Percentiles rank a stretch among this genome's conserved stretches.
Evolutionary conservation across 257 asterid species (phyloP).

Genomic region (Jacaranda copaia): DNA sequence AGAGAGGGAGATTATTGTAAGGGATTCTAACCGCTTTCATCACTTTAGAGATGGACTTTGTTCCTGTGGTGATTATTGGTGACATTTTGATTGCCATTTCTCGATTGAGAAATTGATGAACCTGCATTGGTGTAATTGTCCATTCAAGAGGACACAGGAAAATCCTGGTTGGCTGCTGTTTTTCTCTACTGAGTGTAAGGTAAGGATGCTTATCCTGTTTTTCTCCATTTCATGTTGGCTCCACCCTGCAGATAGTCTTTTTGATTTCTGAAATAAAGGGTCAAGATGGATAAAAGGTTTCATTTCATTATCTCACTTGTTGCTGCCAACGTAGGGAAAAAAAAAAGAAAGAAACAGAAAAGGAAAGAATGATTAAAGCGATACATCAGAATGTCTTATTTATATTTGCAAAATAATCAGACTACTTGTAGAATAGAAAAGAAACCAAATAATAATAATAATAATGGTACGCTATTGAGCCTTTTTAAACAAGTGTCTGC

Average conservation of each 20-base stretch:
- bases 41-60: conserved; percentile 67
- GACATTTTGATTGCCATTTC: conserved; percentile 29
- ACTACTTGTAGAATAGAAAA: not conserved
- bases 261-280: not conserved
- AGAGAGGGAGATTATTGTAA: conserved; percentile 66
- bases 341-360: not conserved
- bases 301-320: not conserved
- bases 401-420: not conserved
- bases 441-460: not conserved
- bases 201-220: not conserved
- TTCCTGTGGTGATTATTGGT: conserved; percentile 73
- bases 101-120: not conserved
- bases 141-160: conserved; percentile 11
- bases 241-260: not conserved
- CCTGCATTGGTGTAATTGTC: not conserved
- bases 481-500: not conserved
- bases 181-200: not conserved
- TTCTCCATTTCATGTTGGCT: not conserved
- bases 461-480: not conserved
- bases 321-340: not conserved
- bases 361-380: not conserved
- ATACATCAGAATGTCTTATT: not conserved
- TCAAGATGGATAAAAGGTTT: not conserved
- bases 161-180: conserved; percentile 1
- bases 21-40: conserved; percentile 75